Conservation (phyloP, 192 early-diverging fungal species). For the Podila verticillata region DNA sequence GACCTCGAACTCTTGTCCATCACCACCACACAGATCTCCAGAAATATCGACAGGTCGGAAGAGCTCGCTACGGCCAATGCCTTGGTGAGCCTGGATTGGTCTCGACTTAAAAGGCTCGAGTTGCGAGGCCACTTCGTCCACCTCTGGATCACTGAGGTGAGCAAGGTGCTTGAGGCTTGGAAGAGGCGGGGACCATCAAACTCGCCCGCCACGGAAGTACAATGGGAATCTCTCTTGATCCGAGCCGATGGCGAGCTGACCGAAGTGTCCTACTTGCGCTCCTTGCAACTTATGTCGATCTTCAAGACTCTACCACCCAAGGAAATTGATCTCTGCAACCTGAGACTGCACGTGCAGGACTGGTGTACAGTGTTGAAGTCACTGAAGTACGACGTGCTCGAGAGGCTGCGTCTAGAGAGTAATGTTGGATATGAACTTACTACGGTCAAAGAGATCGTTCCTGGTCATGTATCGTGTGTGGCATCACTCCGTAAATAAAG, state of each 20-base stretch:
- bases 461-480: neutral
- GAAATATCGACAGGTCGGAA: neutral
- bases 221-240: neutral
- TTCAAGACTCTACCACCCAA: neutral
- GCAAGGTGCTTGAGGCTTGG: neutral
- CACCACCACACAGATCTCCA: neutral
- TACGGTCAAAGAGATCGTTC: neutral
- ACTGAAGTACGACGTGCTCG: neutral
- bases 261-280: neutral
- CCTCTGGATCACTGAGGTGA: neutral
- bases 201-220: neutral
- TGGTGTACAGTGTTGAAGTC: neutral
- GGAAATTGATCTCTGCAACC: neutral
- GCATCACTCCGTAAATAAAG: neutral
- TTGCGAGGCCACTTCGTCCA: neutral
- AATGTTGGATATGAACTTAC: neutral
- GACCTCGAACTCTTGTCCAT: neutral
- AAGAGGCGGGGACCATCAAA: neutral
- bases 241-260: neutral
- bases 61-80: neutral
- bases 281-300: neutral
- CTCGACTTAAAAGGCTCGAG: neutral
- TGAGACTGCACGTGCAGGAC: neutral
- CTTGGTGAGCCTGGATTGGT: neutral
- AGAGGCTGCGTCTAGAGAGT: neutral